A percentile compares a stretch with the other conserved stretches of the same genome.
Evolutionary conservation across 345 rosid genomes (phyloP).

Genomic region (Heritiera fomes): DNA sequence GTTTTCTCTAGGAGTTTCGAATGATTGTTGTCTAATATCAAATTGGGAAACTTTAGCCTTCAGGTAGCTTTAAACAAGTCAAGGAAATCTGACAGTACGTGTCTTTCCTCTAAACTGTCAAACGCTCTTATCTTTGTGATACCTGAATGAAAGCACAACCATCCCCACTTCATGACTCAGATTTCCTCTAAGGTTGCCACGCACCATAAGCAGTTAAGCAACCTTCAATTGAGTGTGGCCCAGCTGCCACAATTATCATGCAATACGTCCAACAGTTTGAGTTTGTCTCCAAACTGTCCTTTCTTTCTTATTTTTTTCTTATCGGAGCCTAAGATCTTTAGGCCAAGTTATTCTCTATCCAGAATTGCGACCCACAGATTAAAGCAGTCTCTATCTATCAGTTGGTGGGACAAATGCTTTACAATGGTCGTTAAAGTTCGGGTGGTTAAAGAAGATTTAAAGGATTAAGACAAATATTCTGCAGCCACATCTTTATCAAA

Average conservation of each 20-base stretch:
- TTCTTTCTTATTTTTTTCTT: slow-evolving; percentile 15
- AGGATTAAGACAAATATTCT: slow-evolving; percentile 33
- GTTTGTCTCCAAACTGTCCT: slow-evolving; percentile 16
- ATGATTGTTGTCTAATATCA: neutral
- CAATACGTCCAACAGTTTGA: neutral
- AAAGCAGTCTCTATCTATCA: slow-evolving; percentile 25
- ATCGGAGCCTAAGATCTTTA: neutral
- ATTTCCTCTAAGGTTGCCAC: slow-evolving; percentile 15
- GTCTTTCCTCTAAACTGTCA: neutral
- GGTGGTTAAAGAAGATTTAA: slow-evolving; percentile 27
- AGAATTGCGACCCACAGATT: slow-evolving; percentile 21
- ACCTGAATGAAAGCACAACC: slow-evolving; percentile 18
- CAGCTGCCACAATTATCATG: slow-evolving; percentile 18
- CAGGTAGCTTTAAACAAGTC: neutral
- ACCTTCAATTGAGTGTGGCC: slow-evolving; percentile 20
- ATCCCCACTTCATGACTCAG: neutral
- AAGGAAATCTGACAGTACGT: neutral
- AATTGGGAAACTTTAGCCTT: neutral
- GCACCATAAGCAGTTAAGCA: slow-evolving; percentile 8
- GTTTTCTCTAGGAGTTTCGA: neutral
- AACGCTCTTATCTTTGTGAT: neutral
- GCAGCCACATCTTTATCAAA: slow-evolving; percentile 21
- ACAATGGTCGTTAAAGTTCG: slow-evolving; percentile 29
- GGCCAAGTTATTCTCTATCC: slow-evolving; percentile 9
- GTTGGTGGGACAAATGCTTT: slow-evolving; percentile 27